phyloP scores from a whole-genome alignment of 106 monocot species.

The Dioscorea dumetorum region DNA sequence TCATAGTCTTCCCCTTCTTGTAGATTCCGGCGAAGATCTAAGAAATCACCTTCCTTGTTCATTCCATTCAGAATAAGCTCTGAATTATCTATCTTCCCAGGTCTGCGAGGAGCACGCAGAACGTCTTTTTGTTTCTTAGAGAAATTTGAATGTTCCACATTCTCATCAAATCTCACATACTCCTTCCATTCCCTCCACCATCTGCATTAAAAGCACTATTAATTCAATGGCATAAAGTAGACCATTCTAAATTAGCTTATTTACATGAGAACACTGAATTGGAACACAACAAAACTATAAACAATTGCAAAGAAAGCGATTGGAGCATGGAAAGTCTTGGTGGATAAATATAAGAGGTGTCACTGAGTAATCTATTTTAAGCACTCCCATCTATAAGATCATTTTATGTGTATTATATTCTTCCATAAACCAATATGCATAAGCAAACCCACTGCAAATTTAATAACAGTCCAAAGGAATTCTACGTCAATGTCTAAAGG shows the following conservation, averaged over 20 bases:
- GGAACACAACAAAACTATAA: background rate
- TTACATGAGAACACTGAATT: background rate
- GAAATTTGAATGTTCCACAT: conserved; percentile 5
- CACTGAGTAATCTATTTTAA: too few species aligned
- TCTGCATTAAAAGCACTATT: conserved; percentile 27
- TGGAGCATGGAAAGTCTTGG: background rate
- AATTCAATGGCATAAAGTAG: background rate
- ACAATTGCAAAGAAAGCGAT: background rate
- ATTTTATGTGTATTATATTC: too few species aligned
- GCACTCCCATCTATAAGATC: too few species aligned
- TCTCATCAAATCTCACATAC: conserved; percentile 38
- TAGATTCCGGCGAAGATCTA: conserved; percentile 39
- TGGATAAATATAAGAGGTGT: too few species aligned
- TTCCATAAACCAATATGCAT: too few species aligned
- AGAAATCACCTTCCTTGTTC: conserved; percentile 17
- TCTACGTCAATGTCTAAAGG: too few species aligned
- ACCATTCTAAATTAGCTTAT: background rate
- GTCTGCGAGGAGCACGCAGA: conserved; percentile 29
- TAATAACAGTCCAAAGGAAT: too few species aligned
- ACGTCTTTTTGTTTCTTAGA: conserved; percentile 15
- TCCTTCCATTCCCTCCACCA: conserved; percentile 87
- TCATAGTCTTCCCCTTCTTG: conserved; percentile 59
- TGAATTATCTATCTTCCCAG: conserved; percentile 83
- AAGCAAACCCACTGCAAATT: too few species aligned
- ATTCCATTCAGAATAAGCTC: conserved; percentile 42